Evolutionary conservation across 116 monocot genomes (phyloP).

Genomic region (Iris pallida): DNA sequence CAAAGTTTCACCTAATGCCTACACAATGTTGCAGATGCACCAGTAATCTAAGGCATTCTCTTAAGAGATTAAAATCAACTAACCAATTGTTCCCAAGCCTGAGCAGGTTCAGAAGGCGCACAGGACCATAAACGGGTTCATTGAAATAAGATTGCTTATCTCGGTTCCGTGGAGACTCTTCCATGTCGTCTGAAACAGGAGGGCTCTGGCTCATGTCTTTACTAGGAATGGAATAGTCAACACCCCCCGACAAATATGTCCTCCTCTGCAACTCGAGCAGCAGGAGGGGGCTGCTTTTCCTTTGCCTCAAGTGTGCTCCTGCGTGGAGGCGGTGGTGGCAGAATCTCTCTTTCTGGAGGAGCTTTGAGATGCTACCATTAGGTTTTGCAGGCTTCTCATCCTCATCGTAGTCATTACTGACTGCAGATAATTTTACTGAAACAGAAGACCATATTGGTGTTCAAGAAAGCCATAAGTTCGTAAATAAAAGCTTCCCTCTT

Average conservation of each 20-base stretch:
- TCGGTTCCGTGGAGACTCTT: conserved; percentile 69
- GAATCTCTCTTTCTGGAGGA: conserved; percentile 42
- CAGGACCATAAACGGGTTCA: conserved; percentile 94
- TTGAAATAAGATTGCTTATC: conserved; percentile 74
- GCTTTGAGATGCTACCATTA: conserved; percentile 34
- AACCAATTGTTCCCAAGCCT: conserved; percentile 76
- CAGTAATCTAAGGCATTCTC: no score
- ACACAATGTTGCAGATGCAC: not conserved
- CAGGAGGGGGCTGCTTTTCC: conserved; percentile 43
- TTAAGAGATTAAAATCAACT: conserved; percentile 14
- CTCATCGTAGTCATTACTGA: conserved; percentile 42
- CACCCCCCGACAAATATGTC: conserved; percentile 95
- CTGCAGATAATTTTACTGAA: conserved; percentile 47
- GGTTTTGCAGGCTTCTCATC: conserved; percentile 43
- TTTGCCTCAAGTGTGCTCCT: conserved; percentile 32
- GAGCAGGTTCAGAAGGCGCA: conserved; percentile 75
- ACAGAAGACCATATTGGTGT: not conserved
- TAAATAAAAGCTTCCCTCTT: not conserved
- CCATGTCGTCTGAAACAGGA: conserved; percentile 92
- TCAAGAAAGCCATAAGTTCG: not conserved
- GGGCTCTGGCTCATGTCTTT: conserved; percentile 80
- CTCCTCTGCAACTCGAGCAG: conserved; percentile 60
- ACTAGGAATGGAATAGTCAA: conserved; percentile 68
- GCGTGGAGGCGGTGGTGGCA: conserved; percentile 51
- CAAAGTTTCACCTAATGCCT: no score